Base-by-base conservation (phyloP, 352 stramenopile species). In the Phytophthora nicotianae region DNA sequence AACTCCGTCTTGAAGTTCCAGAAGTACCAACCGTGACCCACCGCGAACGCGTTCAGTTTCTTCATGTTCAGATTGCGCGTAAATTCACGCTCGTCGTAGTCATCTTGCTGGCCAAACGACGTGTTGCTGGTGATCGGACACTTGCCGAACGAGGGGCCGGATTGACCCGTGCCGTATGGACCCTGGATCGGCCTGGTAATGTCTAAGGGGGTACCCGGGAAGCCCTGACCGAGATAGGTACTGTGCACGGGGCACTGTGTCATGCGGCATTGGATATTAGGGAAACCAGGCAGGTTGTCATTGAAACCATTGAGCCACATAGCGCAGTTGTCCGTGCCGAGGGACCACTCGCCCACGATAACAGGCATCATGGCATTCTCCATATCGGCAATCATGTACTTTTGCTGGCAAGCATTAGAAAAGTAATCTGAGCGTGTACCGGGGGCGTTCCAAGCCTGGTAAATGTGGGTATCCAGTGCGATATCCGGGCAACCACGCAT, bases 1-100 rank as follows among this genome's bases (percentile, higher is more conserved):
- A 98, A 68, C 69, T 98, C 94, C 1, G 91, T 98, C 61, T 96
- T 90, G 72, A 98, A 98, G 65, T 98, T 98, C 94, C 91, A 98
- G 65, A 98, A 98, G 79, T 97, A 98, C 72, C 91, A 96, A n/a
- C 93, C 94, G 72, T 98, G 91, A 23, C 89, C 91, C 24, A 96
- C 73, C 0, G 82, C 85, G 59, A 96, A 98, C 5, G 89, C 86
- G 60, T 93, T 94, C 26, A 98, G 91, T 70, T 98, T 97, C 69
- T 97, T 97, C n/a, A 89, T 49, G 33, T 87, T 89, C 8, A 98
- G 65, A 57, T 91, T 84, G 13, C 69, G 74, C 59, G 94, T 97
- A 26, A 89, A 88, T 3, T 75, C 68, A 13, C 90, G 65, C 49
- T 95, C 84, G 61, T 97, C 72, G 19, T 89, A 50, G 51, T 95